These are phyloP conservation scores for Phyllosticta citribraziliensis DNA, from an alignment of 2,329 filamentous ascomycete genomes.

Conservation along the genomic window DNA sequence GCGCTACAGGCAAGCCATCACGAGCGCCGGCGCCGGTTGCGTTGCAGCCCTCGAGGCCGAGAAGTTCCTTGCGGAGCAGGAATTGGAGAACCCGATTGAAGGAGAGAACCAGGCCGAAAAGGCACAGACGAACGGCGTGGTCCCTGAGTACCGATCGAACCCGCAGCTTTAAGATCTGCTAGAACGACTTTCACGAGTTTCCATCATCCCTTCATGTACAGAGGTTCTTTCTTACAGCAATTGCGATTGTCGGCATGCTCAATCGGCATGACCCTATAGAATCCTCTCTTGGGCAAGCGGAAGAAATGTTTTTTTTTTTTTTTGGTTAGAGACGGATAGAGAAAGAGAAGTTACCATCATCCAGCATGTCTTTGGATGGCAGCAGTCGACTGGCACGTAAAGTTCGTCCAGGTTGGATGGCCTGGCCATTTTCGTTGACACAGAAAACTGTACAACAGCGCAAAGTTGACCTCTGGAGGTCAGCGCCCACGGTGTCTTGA, in stretches of 20 bases:
- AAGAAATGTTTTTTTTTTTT: not conserved
- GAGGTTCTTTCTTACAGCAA: not conserved
- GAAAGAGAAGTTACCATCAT: not conserved
- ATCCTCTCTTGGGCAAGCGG: not conserved
- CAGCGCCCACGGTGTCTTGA: not conserved
- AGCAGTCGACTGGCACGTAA: not conserved
- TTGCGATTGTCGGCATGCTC: not conserved
- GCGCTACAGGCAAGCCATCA: slow-evolving; percentile 94
- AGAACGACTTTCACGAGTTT: not conserved
- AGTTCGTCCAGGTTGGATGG: not conserved
- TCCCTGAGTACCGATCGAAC: slow-evolving; percentile 54
- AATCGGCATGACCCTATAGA: not conserved
- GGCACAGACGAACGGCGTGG: slow-evolving; percentile 42
- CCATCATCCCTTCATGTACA: slow-evolving; percentile 3
- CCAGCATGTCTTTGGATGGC: too few relatives aligned
- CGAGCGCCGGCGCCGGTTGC: slow-evolving; percentile 89
- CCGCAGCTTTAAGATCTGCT: slow-evolving; percentile 47
- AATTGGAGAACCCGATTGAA: slow-evolving; percentile 36
- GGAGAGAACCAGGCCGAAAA: slow-evolving; percentile 42
- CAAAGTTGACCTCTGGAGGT: not conserved
- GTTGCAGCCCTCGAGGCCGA: slow-evolving; percentile 93
- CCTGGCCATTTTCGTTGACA: not conserved
- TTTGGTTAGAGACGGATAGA: not conserved
- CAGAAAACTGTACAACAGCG: not conserved
- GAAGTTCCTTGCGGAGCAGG: slow-evolving; percentile 72